Base-by-base conservation (phyloP, 108 stramenopile genomes). In the Cylindrotheca fusiformis region DNA sequence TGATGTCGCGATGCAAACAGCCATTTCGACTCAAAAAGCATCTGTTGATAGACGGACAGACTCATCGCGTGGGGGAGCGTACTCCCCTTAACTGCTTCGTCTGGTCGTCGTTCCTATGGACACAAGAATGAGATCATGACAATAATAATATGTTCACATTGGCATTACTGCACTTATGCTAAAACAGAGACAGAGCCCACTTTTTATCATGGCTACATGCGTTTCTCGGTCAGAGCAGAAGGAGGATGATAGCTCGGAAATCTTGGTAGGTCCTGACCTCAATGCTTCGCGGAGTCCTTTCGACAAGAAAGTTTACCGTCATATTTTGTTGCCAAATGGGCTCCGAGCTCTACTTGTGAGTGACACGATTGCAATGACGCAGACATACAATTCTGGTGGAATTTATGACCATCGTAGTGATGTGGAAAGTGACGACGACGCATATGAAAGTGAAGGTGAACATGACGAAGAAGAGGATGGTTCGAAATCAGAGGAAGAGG, bases 291-390 rank as follows among this genome's bases (percentile, higher is more conserved):
- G 65, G 45, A 57, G 50, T 2, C 60, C 72, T 25, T 58, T 82
- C 51, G 94, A 95, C 64, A 78, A 79, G 50, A 95, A 92, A 57
- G 52, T 74, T 0, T 92, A 92, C 63, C 81, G 90, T n/a, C 87
- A 91, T 62, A 86, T 93, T 58, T 67, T 86, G n/a, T 53, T 86
- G 14, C 71, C 77, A 14, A 95, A 95, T 74, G 94, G 94, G 24
- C 60, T 95, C 25, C 74, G 87, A 29, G 85, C 74, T 44, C 69
- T 95, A 22, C 53, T 95, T 48, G 77, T 95, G 33, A 68, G 79
- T 48, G 94, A 95, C 56, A 86, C 83, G 0, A 69, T 83, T 33
- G 94, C 94, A 10, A 86, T 90, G 85, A 70, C 79, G 17, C 86
- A 88, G 26, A 33, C 62, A 18, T 55, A 55, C 63, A 75, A 58